Base-by-base conservation (phyloP, 2,329 filamentous ascomycete genomes). In the Colletotrichum limetticola region DNA sequence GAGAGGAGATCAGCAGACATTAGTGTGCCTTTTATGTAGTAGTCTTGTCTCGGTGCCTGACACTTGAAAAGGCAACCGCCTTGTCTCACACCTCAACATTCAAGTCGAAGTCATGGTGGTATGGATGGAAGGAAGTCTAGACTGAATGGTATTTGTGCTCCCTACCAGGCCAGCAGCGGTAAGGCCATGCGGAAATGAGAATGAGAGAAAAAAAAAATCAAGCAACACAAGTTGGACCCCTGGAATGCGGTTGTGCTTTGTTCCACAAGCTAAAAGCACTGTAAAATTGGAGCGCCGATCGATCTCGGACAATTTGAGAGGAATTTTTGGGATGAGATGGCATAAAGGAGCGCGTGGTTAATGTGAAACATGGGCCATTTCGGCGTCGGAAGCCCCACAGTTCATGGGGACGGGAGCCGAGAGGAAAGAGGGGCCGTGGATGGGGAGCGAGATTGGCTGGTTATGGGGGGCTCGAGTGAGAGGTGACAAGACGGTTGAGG, bases 271-370 rank as follows among this genome's bases (percentile, higher is more conserved):
- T 32, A 49, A 56, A 49, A 22, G 32, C 49, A 53, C 30, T 49
- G 60, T 68, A 52, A 72, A 61, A 60, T 72, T 70, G 66, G 59
- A 70, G 66, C 57, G 70, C 26, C 70, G 70, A 72, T 72, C 70
- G 70, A 72, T 72, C 70, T 72, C 70, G 70, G 70, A 72, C 70
- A 72, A 72, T 70, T 72, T 70, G 56, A 55, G 56, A 65, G 60
- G 53, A 60, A 49, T 57, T 61, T 42, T 56, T 70, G 46, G 70
- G 70, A 64, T 49, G 42, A 70, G 59, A 72, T 64, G 55, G 70
- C 55, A 72, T 72, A 46, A 70, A 70, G 60, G 66, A 72, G 59
- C 59, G 55, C 46, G 46, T 72, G 66, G 70, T 72, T 60, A 72
- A 72, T 56, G 46, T 72, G 70, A 72, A 72, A 72, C 70, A 60